phyloP scores from a whole-genome alignment of 768 basidiomycete genomes.

The Amyloporia xantha region DNA sequence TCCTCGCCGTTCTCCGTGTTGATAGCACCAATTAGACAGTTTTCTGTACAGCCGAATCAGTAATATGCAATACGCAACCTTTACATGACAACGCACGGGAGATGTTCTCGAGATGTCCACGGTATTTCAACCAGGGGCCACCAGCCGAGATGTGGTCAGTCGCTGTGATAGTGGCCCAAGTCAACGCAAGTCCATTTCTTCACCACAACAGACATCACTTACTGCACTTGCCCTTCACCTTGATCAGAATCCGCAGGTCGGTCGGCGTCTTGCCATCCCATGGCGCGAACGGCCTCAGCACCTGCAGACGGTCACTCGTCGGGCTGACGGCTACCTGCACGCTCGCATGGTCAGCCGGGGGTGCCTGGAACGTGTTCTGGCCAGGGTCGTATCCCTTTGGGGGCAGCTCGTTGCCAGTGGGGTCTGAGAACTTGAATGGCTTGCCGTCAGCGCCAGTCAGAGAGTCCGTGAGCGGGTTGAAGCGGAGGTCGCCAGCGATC shows the following conservation, averaged over 20 bases:
- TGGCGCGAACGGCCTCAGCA: slow-evolving; percentile 79
- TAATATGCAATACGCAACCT: too few relatives aligned
- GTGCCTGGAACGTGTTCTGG: slow-evolving; percentile 94
- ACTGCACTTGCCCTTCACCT: slow-evolving; percentile 99
- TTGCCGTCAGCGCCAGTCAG: slow-evolving; percentile 90
- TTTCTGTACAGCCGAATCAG: slow-evolving; percentile 45
- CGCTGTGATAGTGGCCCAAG: too few relatives aligned
- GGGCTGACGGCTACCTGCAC: slow-evolving; percentile 86
- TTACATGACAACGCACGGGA: slow-evolving; percentile 59
- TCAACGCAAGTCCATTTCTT: too few relatives aligned
- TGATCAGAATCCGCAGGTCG: slow-evolving; percentile 91
- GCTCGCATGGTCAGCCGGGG: slow-evolving; percentile 75
- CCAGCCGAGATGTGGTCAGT: slow-evolving; percentile 96
- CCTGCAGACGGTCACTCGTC: slow-evolving; percentile 84
- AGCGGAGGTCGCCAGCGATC: slow-evolving; percentile 89
- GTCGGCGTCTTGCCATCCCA: slow-evolving; percentile 93
- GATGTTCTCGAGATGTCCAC: slow-evolving; percentile 97
- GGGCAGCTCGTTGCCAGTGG: slow-evolving; percentile 87
- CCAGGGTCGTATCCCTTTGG: slow-evolving; percentile 95
- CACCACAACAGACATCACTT: too few relatives aligned
- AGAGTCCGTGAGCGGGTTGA: slow-evolving; percentile 93
- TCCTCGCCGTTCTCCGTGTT: slow-evolving; percentile 93
- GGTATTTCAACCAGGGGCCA: slow-evolving; percentile 99
- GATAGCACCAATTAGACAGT: slow-evolving; percentile 97
- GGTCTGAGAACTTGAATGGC: slow-evolving; percentile 91